Evolutionary conservation across 371 early-diverging fungal species (phyloP), one percentile per base, ranked within the genome.

Genomic region (Ordospora colligata): DNA sequence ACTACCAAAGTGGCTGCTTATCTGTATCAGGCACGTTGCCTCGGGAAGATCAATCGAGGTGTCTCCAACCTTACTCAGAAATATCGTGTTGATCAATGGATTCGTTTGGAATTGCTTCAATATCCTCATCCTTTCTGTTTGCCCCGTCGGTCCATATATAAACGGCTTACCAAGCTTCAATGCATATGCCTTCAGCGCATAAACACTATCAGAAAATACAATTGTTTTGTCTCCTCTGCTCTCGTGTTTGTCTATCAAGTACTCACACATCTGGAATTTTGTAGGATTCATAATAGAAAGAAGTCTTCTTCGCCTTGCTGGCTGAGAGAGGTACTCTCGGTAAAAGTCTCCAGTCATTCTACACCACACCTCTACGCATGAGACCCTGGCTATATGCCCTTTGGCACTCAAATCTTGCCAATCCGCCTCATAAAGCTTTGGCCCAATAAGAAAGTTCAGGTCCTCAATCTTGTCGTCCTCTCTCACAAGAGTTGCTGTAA

Each of bases 381-480:
- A 77, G 6, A 98, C 99, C 46, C 89, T 93, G 22, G 99, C 97
- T 85, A 99, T 97, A 82, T 96, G 96, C 21, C 98, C 98, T 76
- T 91, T 88, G 42, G 88, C 89, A 46, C 96, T 92, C 64, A 99
- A 85, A 82, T 96, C 96, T 90, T 96, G 91, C 99, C 99, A 99
- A 83, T 97, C 97, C 32, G 99, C 99, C 85, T 99, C 99, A 84
- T 94, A 99, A 32, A 99, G 86, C 84, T 99, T 99, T 32, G 99
- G 99, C 6, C 99, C 99, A 80, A 99, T 97, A 79, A 99, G 86
- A 81, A 94, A 99, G 86, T 97, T 97, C 67, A 99, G 86, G 82
- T 96, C 94, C 78, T 90, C 91, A 83, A 99, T 99, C 85, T 96
- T 96, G 81, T 97, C 95, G 83, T 99, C 99, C 82, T 99, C 99